Base-by-base conservation (phyloP, 2,329 filamentous ascomycete genomes). In the Cladosporium halotolerans region DNA sequence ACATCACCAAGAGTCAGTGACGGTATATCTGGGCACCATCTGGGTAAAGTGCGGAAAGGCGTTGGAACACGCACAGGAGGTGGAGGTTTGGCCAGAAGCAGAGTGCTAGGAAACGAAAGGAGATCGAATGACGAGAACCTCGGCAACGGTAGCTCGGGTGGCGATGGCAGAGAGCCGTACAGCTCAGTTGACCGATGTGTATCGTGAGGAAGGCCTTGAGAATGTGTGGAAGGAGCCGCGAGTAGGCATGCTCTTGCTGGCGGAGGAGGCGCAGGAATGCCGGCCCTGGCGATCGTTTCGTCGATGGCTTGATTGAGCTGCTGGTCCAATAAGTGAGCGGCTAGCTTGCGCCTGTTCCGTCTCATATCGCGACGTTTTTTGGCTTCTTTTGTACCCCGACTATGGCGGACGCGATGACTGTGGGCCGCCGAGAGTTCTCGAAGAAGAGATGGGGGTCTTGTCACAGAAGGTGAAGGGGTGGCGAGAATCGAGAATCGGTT, bases 361-460 rank as follows among this genome's bases (percentile, higher is more conserved):
- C 62, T 59, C 52, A 63, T 57, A 47, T 65, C 63, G 43, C 64
- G 63, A n/a, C 65, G 62, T 48, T 58, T 60, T 47, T 64, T 66
- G 28, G 60, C 63, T 39, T 65, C 64, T 49, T 62, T 64, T 9
- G 63, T 64, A 16, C 59, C 61, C 16, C 64, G 56, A 38, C 59
- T 62, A 50, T 65, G 58, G 14, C 64, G 62, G 14, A 54, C 53
- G 10, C 64, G 62, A 32, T 60, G 63, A 33, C 54, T 55, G 14
- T 54, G 48, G 11, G 45, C 49, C 10, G 57, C 46, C 4, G 52
- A 42, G 9, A 57, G 45, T n/a, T 58, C 58, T 18, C 55, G 56
- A 18, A 47, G 53, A n/a, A 48, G 32, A 9, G 51, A 23, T 14
- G 18, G 13, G 28, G 40, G 40, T 19, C 44, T 51, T 4, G 45